These are phyloP conservation scores for Solanum chaucha DNA, from an alignment of 257 asterid species.

Conservation along the genomic window DNA sequence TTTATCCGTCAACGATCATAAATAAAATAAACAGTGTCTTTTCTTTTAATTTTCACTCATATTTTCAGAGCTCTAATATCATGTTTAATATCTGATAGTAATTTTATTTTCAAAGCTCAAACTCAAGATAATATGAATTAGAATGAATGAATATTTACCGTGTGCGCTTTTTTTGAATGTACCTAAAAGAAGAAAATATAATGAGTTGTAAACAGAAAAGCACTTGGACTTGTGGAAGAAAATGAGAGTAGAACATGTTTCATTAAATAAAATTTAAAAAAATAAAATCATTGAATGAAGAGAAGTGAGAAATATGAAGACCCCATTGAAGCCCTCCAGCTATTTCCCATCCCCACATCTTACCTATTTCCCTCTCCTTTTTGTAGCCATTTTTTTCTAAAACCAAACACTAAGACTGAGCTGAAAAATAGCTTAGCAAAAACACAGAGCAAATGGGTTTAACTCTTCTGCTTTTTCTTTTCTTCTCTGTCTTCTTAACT, in stretches of 20 bases:
- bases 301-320: not conserved
- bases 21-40: no score
- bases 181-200: not conserved
- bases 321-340: slow-evolving; percentile 6
- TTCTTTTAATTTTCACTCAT: no score
- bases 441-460: not conserved
- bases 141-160: not conserved
- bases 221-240: not conserved
- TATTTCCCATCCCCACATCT: not conserved
- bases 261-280: not conserved
- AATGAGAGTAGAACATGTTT: not conserved
- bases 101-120: not conserved
- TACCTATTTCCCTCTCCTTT: not conserved
- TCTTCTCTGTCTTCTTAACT: not conserved
- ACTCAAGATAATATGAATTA: not conserved
- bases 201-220: not conserved
- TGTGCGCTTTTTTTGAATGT: not conserved
- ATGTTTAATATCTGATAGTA: no score
- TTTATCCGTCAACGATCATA: no score
- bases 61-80: no score
- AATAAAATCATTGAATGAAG: not conserved
- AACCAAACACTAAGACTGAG: not conserved
- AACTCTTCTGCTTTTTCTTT: not conserved
- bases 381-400: not conserved
- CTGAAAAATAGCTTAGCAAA: not conserved